Evolutionary conservation across 306 rosid species (phyloP).

Genomic region (Gastrolobium bilobum): DNA sequence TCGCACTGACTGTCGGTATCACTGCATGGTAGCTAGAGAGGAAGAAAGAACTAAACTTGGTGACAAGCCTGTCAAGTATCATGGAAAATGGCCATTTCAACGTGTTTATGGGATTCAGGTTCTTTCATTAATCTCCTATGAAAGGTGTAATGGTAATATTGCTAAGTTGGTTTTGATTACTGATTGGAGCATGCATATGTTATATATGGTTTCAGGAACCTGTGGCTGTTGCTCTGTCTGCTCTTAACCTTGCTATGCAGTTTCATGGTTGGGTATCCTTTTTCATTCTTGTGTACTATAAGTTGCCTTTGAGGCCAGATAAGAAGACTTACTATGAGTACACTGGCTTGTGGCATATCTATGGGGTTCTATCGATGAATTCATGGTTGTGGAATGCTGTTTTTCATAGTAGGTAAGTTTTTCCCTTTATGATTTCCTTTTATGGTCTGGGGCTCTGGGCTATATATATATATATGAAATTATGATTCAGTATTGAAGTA

Average conservation of each 20-base stretch:
- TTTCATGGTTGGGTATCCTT: constrained; percentile 99
- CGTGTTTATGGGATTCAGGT: constrained; percentile 98
- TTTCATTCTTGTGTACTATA: constrained; percentile 91
- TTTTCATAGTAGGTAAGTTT: constrained; percentile 88
- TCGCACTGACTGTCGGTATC: constrained; percentile 85
- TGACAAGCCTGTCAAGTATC: constrained; percentile 83
- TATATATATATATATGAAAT: background rate
- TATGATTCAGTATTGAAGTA: constrained; percentile 18
- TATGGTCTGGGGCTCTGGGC: constrained; percentile 1
- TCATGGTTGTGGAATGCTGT: constrained; percentile 95
- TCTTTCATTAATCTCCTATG: constrained; percentile 35
- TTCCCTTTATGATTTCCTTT: constrained; percentile 31
- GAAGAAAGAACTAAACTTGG: constrained; percentile 85
- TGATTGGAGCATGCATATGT: constrained; percentile 39
- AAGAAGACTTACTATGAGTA: constrained; percentile 84
- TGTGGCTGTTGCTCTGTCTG: constrained; percentile 86
- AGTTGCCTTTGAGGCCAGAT: constrained; percentile 72
- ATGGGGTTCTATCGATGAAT: constrained; percentile 88
- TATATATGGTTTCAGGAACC: constrained; percentile 77
- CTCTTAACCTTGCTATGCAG: constrained; percentile 93
- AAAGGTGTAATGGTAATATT: constrained; percentile 35
- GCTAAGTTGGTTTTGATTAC: constrained; percentile 35
- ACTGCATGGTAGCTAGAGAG: constrained; percentile 92
- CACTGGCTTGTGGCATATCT: constrained; percentile 94
- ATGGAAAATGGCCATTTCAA: constrained; percentile 92